Percentiles rank a stretch among this genome's conserved stretches.
Evolutionary conservation across 139 green algal species (phyloP).

Genomic region (Chlorella sorokiniana): DNA sequence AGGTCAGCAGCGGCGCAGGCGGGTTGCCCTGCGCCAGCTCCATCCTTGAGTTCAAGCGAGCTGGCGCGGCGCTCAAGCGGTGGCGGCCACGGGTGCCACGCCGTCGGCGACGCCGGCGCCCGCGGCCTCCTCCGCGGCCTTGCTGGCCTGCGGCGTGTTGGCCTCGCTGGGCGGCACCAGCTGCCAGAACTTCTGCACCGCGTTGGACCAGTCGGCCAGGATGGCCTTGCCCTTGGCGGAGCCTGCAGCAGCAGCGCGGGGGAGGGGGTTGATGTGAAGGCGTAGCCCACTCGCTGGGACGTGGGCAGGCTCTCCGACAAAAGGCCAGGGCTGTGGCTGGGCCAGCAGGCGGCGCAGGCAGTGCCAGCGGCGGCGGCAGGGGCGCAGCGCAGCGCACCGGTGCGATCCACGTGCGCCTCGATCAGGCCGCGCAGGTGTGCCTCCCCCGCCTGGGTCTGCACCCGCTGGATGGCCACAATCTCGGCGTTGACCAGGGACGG

Average conservation of each 20-base stretch:
- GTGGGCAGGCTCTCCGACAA: background rate
- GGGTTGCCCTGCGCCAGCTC: no score
- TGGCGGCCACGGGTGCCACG: background rate
- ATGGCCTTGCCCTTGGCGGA: constrained; percentile 33
- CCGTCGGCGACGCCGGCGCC: background rate
- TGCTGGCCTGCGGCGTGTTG: constrained; percentile 69
- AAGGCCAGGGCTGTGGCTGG: no score
- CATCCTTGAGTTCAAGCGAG: no score
- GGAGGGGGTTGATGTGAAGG: background rate
- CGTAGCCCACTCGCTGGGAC: background rate
- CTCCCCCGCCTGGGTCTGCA: constrained; percentile 84
- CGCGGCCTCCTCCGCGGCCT: constrained; percentile 1
- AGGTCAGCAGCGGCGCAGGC: no score
- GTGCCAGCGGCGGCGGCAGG: background rate
- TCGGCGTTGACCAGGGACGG: constrained; percentile 93
- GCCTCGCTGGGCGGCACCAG: constrained; percentile 91
- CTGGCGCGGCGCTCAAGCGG: background rate
- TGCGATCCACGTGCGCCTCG: constrained; percentile 81
- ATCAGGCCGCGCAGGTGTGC: constrained; percentile 88
- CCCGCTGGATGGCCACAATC: constrained; percentile 94
- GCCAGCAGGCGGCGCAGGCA: background rate
- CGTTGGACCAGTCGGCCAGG: constrained; percentile 72
- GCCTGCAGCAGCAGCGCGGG: background rate
- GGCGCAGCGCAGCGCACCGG: constrained; percentile 55
- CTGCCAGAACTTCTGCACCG: constrained; percentile 93